Percentiles rank a stretch among this genome's conserved stretches.
Conservation (phyloP, 148 eudicot genomes). For the Rhododendron kiyosumense region DNA sequence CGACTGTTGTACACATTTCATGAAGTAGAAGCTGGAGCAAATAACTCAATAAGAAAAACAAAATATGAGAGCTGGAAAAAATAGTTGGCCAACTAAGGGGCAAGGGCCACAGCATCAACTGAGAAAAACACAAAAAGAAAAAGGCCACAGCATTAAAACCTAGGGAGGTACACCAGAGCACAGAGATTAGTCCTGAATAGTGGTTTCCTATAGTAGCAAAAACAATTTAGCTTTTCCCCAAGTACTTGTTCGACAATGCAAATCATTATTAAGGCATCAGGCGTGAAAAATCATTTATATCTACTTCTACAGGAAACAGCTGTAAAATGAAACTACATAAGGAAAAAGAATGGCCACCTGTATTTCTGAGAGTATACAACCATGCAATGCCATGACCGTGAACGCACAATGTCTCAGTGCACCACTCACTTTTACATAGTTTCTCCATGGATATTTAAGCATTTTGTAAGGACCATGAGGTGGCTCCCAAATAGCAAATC, state of each 20-base stretch:
- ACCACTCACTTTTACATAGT: conserved; percentile 71
- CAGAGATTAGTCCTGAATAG: background rate
- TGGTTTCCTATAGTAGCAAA: background rate
- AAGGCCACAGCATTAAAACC: background rate
- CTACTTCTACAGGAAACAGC: background rate
- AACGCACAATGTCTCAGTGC: conserved; percentile 87
- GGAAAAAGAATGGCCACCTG: conserved; percentile 48
- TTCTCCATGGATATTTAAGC: conserved; percentile 76
- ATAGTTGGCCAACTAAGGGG: background rate
- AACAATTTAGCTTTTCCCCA: background rate
- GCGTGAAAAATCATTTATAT: background rate
- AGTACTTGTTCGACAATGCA: background rate
- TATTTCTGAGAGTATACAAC: conserved; percentile 82
- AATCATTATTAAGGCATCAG: background rate
- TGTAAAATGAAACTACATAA: background rate
- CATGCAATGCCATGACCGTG: conserved; percentile 94
- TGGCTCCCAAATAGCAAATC: conserved; percentile 94
- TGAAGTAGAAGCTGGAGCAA: background rate
- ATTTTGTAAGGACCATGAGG: conserved; percentile 86
- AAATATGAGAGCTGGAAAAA: background rate
- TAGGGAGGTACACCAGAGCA: background rate
- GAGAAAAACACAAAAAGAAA: background rate
- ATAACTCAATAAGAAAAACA: background rate
- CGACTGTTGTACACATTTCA: background rate
- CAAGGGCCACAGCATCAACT: background rate